These are phyloP conservation scores for Exophiala aquamarina DNA, from an alignment of 2,329 filamentous ascomycete species.

Conservation along the genomic window DNA sequence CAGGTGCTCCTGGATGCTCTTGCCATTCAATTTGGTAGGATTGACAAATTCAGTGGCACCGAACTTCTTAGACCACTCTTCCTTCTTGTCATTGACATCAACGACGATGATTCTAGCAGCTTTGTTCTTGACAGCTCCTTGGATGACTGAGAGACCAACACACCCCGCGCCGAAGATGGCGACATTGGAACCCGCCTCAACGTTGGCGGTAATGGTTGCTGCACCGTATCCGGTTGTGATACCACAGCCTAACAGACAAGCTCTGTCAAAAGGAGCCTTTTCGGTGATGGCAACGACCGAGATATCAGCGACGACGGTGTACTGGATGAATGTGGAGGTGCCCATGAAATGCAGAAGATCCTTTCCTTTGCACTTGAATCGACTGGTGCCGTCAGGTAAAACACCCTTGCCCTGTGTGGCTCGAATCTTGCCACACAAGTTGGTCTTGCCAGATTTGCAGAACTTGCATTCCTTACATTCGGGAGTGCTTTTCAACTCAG, in stretches of 20 bases:
- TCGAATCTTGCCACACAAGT: constrained; percentile 98
- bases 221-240: constrained; percentile 99
- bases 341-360: constrained; percentile 99
- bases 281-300: constrained; percentile 91
- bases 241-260: constrained; percentile 92
- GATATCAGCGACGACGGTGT: constrained; percentile 97
- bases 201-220: constrained; percentile 85
- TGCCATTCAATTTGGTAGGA: constrained; percentile 72
- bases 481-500: constrained; percentile 68
- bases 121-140: constrained; percentile 84
- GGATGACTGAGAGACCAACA: constrained; percentile 91
- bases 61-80: constrained; percentile 91
- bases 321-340: constrained; percentile 97
- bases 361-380: constrained; percentile 93
- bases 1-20: constrained; percentile 87
- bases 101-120: constrained; percentile 65
- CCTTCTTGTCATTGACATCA: constrained; percentile 84
- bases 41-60: constrained; percentile 97
- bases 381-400: constrained; percentile 94
- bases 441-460: constrained; percentile 99
- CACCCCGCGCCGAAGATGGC: constrained; percentile 95
- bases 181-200: constrained; percentile 85
- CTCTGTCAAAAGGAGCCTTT: constrained; percentile 91
- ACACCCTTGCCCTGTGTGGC: constrained; percentile 93
- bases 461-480: constrained; percentile 99